Base-by-base conservation (phyloP, 106 monocot genomes). In the Platanthera zijinensis region DNA sequence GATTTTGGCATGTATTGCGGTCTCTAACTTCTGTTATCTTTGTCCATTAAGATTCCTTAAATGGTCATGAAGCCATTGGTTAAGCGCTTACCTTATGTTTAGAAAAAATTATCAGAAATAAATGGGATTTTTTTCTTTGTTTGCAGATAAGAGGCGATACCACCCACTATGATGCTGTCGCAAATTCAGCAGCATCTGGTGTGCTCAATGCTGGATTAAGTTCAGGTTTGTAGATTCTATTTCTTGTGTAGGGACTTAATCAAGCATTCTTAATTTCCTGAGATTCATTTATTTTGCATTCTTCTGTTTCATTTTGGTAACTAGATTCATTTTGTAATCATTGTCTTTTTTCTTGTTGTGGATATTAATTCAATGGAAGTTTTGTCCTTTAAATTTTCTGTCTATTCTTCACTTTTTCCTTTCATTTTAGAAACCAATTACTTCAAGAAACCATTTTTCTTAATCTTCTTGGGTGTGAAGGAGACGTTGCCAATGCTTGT, bases 161-260 rank as follows among this genome's bases (percentile, higher is more conserved):
- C 69, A 91, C 90, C 48, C 99, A 99, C 69, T 99, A 99, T 82
- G 99, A 99, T 83, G 94, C 99, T 81, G 99, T 99, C 50, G 94
- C 93, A 52, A 99, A 99, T 85, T 94, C 99, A 69, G 87, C 90
- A 72, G 94, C 99, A 76, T 99, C 99, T 80, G 99, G 94, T 67
- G 92, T 99, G n/a, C 89, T 94, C 25, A 86, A 86, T 74, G 99
- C 99, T 77, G 85, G 89, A 61, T 74, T 99, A 57, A 81, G 74
- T 82, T 92, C 92, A 84, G 99, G 99, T 99, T 68, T 66, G 66
- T 3, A 0, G 10, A 66, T 66, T 8, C 32, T 66, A 66, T 11
- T 61, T 66, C 3, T 6, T 30, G 13, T 66, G 10, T 3, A 39
- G 28, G 4, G 13, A 32, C 5, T 25, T 66, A 66, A 32, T 32